Evolutionary conservation across 345 rosid genomes (phyloP).

Genomic region (Sonneratia alba): DNA sequence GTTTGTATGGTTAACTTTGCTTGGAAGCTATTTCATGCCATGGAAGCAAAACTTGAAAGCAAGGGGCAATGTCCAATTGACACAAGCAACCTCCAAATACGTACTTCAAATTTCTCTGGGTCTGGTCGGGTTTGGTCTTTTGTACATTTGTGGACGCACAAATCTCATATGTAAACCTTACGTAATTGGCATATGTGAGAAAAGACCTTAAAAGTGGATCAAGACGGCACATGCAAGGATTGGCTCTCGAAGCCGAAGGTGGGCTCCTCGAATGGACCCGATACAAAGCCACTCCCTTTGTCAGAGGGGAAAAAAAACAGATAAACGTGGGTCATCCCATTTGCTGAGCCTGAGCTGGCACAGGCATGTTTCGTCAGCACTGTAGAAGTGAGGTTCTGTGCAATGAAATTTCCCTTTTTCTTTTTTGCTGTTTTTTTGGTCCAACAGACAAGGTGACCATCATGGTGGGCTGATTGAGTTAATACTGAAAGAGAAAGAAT

Average conservation of each 20-base stretch:
- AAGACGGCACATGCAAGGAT: background rate
- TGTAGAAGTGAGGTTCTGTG: background rate
- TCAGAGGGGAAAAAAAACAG: background rate
- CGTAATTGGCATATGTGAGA: too few relatives aligned
- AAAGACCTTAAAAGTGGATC: background rate
- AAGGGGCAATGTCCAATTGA: too few relatives aligned
- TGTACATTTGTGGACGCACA: too few relatives aligned
- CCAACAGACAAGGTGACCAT: background rate
- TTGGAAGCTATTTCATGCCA: background rate
- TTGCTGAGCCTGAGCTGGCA: background rate
- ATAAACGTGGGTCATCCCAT: background rate
- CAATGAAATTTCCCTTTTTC: background rate
- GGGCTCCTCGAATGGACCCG: background rate
- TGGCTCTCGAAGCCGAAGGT: background rate
- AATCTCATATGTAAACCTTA: too few relatives aligned
- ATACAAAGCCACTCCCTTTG: background rate
- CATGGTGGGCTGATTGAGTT: background rate
- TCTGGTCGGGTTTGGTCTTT: too few relatives aligned
- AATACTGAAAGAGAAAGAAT: background rate
- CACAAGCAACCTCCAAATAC: background rate
- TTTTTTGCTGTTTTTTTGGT: background rate
- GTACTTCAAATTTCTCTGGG: background rate
- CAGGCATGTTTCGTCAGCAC: background rate
- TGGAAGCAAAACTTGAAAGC: background rate
- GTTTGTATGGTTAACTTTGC: background rate